A percentile compares a stretch with the other conserved stretches of the same genome.
These are phyloP conservation scores for Pseudocercospora pini-densiflorae DNA, from an alignment of 2,329 filamentous ascomycete species.

Conservation along the genomic window DNA sequence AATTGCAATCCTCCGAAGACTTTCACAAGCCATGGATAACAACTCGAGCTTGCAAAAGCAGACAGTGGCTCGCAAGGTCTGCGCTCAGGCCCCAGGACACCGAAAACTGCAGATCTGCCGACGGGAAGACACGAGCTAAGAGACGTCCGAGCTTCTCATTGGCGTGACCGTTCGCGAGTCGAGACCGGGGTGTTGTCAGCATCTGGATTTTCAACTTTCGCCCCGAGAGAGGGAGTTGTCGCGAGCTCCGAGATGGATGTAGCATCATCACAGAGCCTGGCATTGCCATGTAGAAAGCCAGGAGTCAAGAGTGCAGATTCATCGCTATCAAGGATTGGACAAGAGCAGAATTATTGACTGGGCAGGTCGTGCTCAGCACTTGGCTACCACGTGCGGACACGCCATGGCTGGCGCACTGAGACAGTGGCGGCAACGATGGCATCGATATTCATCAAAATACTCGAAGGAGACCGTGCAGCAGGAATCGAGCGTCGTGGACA, in stretches of 20 bases:
- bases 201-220: neutral
- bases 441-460: neutral
- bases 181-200: neutral
- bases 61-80: neutral
- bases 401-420: slow-evolving; percentile 8
- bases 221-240: slow-evolving; percentile 50
- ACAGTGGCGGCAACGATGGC: slow-evolving; percentile 4
- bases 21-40: too few relatives aligned
- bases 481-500: neutral
- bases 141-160: slow-evolving; percentile 2
- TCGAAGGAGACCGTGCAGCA: neutral
- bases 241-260: slow-evolving; percentile 66
- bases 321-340: too few relatives aligned
- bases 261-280: slow-evolving; percentile 59
- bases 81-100: neutral
- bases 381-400: slow-evolving; percentile 2
- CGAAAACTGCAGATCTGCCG: slow-evolving; percentile 8
- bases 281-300: too few relatives aligned
- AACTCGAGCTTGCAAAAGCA: neutral
- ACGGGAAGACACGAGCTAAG: neutral
- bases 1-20: neutral
- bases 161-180: neutral
- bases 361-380: neutral
- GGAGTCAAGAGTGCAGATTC: too few relatives aligned
- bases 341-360: neutral